Percentiles rank a stretch among this genome's conserved stretches.
Conservation (phyloP, 2,329 filamentous ascomycete genomes). For the Trichoderma semiorbis region DNA sequence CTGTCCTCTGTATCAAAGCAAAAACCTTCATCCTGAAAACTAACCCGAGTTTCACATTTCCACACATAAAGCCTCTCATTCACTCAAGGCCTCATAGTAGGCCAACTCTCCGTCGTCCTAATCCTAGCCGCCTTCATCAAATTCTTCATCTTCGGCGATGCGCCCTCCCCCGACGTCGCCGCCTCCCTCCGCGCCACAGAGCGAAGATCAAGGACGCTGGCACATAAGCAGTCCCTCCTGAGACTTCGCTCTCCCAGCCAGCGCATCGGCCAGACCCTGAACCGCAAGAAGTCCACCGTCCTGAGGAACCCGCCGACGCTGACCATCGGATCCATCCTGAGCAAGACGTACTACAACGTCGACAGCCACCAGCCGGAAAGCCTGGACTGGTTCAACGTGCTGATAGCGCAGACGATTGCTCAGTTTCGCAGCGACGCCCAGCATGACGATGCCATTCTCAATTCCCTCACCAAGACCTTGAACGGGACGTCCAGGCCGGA, state of each 20-base stretch:
- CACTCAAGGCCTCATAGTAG: constrained; percentile 87
- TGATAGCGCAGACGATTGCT: constrained; percentile 93
- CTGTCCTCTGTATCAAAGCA: constrained; percentile 17
- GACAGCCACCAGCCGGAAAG: constrained; percentile 94
- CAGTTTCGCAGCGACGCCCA: constrained; percentile 92
- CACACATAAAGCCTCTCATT: constrained; percentile 68
- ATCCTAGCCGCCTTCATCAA: constrained; percentile 95
- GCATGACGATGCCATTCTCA: constrained; percentile 84
- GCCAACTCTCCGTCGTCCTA: constrained; percentile 87
- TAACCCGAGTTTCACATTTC: neutral
- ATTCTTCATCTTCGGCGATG: constrained; percentile 98
- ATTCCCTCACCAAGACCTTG: constrained; percentile 76
- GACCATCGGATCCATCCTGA: constrained; percentile 89
- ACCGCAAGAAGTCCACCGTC: constrained; percentile 67
- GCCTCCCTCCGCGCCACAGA: constrained; percentile 73
- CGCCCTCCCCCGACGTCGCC: constrained; percentile 76
- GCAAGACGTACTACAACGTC: constrained; percentile 97
- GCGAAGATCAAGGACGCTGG: constrained; percentile 67
- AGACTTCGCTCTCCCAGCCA: constrained; percentile 51
- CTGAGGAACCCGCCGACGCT: constrained; percentile 69
- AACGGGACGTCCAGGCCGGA: constrained; percentile 85
- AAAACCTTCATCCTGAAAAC: neutral
- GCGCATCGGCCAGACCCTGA: constrained; percentile 44
- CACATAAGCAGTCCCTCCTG: constrained; percentile 71
- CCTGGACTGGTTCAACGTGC: constrained; percentile 97